phyloP scores from a whole-genome alignment of 306 rosid genomes.

The Ziziphus jujuba region DNA sequence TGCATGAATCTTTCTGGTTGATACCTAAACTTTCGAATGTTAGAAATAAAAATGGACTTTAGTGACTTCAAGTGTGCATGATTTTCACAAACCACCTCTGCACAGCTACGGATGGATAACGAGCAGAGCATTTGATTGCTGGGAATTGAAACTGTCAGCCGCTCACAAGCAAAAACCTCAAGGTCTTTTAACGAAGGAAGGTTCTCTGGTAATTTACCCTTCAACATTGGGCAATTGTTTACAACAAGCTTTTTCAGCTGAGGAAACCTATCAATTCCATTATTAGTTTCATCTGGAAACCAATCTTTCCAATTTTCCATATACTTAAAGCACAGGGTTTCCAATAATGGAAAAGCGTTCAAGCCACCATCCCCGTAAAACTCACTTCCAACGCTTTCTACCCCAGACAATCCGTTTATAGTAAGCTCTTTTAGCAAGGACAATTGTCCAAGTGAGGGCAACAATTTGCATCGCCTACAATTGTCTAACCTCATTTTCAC shows the following conservation, averaged over 20 bases:
- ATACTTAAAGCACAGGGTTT: not conserved
- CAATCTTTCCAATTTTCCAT: not conserved
- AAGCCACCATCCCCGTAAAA: constrained; percentile 4
- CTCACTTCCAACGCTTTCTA: not conserved
- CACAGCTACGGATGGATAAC: no score
- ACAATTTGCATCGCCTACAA: constrained; percentile 1
- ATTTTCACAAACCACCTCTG: no score
- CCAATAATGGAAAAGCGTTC: not conserved
- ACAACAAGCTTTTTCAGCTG: not conserved
- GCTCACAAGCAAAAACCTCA: not conserved
- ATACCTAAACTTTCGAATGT: no score
- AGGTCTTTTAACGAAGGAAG: not conserved
- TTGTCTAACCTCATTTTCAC: not conserved
- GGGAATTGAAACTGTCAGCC: no score
- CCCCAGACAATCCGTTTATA: not conserved
- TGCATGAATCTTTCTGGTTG: no score
- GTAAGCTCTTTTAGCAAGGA: not conserved
- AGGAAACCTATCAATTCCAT: not conserved
- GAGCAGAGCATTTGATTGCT: no score
- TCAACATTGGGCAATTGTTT: not conserved
- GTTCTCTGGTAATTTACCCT: not conserved
- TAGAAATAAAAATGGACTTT: no score
- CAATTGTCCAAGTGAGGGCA: constrained; percentile 2
- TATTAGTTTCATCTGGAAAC: not conserved
- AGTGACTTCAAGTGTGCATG: no score